Percentiles rank a stretch among this genome's conserved stretches.
Conservation (phyloP, 1,139 yeast species). For the Geotrichum citri-aurantii region DNA sequence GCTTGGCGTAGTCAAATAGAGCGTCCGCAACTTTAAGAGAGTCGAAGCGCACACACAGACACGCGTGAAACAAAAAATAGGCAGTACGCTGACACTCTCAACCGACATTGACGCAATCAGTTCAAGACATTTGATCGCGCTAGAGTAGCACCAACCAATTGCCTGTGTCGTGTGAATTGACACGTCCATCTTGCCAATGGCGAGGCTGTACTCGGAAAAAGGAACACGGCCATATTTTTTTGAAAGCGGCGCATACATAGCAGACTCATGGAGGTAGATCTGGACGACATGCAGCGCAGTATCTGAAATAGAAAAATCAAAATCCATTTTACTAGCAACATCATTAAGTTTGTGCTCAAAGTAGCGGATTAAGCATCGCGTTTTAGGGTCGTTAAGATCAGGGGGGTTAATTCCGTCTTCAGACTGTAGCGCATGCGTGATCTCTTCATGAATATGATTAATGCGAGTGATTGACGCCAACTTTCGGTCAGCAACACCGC, state of each 20-base stretch:
- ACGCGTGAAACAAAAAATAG: conserved; percentile 58
- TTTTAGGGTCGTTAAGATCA: conserved; percentile 25
- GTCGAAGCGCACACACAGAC: conserved; percentile 65
- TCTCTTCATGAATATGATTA: conserved; percentile 56
- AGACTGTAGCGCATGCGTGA: conserved; percentile 33
- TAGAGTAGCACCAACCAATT: conserved; percentile 23
- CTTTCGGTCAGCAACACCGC: conserved; percentile 26
- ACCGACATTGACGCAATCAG: conserved; percentile 17
- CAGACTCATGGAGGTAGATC: conserved; percentile 57
- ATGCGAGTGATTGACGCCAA: conserved; percentile 57
- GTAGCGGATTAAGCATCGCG: conserved; percentile 23
- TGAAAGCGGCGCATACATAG: conserved; percentile 34
- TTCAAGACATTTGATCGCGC: conserved; percentile 23
- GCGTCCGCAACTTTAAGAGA: conserved; percentile 52
- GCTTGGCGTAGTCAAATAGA: conserved; percentile 52
- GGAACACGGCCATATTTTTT: conserved; percentile 34
- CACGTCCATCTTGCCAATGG: conserved; percentile 24
- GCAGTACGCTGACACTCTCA: conserved; percentile 45
- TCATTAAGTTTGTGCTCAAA: conserved; percentile 24
- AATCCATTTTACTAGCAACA: background rate
- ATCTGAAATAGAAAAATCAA: background rate
- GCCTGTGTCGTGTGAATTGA: conserved; percentile 23
- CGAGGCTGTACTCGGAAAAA: conserved; percentile 34
- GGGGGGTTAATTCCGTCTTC: conserved; percentile 27
- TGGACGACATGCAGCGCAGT: conserved; percentile 2